Percentiles rank a stretch among this genome's conserved stretches.
Evolutionary conservation across 768 basidiomycete species (phyloP).

Genomic region (Mrakia blollopis): DNA sequence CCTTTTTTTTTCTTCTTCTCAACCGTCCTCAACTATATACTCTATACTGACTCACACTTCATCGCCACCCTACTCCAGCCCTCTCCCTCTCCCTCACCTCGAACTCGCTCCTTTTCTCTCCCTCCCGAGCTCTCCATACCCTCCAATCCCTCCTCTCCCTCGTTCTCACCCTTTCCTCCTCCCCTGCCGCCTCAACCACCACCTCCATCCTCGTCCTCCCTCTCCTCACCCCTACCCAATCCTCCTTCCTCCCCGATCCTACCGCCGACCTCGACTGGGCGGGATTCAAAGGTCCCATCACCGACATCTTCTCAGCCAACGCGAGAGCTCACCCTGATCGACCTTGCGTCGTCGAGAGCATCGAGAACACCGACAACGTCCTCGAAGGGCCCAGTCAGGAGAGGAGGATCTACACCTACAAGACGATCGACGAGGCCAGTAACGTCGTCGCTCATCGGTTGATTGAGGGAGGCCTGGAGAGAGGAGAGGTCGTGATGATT

Average conservation of each 20-base stretch:
- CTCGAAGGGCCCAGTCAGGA: constrained; percentile 50
- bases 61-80: constrained; percentile 1
- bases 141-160: constrained; percentile 80
- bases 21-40: neutral
- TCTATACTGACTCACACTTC: neutral
- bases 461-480: constrained; percentile 72
- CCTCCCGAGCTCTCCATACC: constrained; percentile 66
- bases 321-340: constrained; percentile 71
- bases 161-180: constrained; percentile 44
- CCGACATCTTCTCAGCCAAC: constrained; percentile 86
- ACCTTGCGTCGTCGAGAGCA: constrained; percentile 82
- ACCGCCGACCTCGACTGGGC: constrained; percentile 90
- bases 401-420: constrained; percentile 62
- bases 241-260: constrained; percentile 69
- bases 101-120: constrained; percentile 89
- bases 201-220: constrained; percentile 69
- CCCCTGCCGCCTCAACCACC: constrained; percentile 58
- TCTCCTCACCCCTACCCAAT: constrained; percentile 67
- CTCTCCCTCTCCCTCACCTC: constrained; percentile 55
- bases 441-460: constrained; percentile 89
- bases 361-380: constrained; percentile 46
- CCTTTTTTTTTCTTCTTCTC: constrained; percentile 43
- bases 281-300: constrained; percentile 94
- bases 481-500: constrained; percentile 96
- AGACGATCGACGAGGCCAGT: constrained; percentile 71